Conservation (phyloP, 2,329 filamentous ascomycete genomes). For the Macrophomina pseudophaseolina region DNA sequence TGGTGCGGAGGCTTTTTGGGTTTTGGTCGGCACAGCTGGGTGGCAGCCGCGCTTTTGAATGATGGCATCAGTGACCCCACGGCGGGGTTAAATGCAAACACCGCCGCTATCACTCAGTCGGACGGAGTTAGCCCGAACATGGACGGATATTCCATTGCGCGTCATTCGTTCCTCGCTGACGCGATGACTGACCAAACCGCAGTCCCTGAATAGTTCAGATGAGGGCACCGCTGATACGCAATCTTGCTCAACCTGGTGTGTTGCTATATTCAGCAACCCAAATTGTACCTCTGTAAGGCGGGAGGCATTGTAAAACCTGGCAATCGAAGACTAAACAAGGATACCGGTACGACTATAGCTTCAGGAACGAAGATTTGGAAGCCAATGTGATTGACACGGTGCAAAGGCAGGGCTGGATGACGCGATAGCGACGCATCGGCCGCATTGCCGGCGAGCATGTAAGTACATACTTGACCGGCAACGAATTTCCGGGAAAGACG, state of each 20-base stretch:
- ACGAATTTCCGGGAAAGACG: background rate
- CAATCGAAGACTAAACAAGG: no score
- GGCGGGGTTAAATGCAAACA: conserved; percentile 17
- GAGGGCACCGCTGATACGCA: background rate
- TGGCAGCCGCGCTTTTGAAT: conserved; percentile 13
- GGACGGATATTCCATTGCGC: background rate
- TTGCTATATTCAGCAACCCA: background rate
- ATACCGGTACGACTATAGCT: no score
- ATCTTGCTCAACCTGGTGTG: no score
- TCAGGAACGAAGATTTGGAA: no score
- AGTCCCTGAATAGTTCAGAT: background rate
- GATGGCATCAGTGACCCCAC: conserved; percentile 17
- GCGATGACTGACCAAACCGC: background rate
- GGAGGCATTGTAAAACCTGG: background rate
- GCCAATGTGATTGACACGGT: background rate
- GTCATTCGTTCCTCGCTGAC: background rate
- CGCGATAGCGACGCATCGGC: background rate
- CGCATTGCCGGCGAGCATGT: background rate
- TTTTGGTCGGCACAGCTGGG: background rate
- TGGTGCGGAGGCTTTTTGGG: background rate
- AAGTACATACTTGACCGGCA: background rate
- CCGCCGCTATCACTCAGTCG: background rate
- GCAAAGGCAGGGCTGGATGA: background rate
- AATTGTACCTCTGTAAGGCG: background rate
- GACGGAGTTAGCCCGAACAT: conserved; percentile 5